A percentile compares a stretch with the other conserved stretches of the same genome.
phyloP scores from a whole-genome alignment of 768 basidiomycete species.

The Kwoniella sp. region DNA sequence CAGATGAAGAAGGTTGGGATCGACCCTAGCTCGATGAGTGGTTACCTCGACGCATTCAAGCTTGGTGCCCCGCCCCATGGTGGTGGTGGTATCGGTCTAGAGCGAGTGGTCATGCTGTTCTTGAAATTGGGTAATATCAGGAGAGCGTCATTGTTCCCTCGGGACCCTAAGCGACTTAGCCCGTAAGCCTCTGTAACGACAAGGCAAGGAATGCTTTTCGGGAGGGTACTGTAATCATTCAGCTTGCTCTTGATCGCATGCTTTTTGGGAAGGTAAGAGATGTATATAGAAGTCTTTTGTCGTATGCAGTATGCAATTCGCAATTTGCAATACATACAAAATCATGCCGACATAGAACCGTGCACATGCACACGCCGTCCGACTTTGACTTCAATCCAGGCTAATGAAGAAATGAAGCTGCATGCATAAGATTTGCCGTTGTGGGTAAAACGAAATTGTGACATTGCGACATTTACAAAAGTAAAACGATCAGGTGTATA shows the following conservation, averaged over 20 bases:
- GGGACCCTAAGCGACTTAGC: constrained; percentile 92
- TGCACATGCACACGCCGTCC: too few relatives aligned
- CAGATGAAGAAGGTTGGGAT: constrained; percentile 86
- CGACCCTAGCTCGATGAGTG: constrained; percentile 86
- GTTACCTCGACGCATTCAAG: constrained; percentile 90
- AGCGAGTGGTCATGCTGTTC: constrained; percentile 96
- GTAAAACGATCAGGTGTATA: too few relatives aligned
- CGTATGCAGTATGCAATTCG: neutral
- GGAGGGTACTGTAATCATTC: neutral
- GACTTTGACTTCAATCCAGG: too few relatives aligned
- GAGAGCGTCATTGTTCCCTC: constrained; percentile 87
- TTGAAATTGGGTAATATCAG: constrained; percentile 95
- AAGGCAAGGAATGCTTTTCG: neutral
- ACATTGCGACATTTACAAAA: too few relatives aligned
- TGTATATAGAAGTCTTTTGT: neutral
- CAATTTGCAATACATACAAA: too few relatives aligned
- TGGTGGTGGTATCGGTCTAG: constrained; percentile 89
- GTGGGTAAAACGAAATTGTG: too few relatives aligned
- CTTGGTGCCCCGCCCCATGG: constrained; percentile 95
- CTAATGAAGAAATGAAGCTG: too few relatives aligned
- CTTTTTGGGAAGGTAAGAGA: neutral
- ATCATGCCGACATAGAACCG: too few relatives aligned
- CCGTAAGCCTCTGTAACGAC: constrained; percentile 60
- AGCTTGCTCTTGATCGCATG: too few relatives aligned
- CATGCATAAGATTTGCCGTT: too few relatives aligned